Evolutionary conservation across 768 basidiomycete genomes (phyloP).

Genomic region (Termitomyces sp.): DNA sequence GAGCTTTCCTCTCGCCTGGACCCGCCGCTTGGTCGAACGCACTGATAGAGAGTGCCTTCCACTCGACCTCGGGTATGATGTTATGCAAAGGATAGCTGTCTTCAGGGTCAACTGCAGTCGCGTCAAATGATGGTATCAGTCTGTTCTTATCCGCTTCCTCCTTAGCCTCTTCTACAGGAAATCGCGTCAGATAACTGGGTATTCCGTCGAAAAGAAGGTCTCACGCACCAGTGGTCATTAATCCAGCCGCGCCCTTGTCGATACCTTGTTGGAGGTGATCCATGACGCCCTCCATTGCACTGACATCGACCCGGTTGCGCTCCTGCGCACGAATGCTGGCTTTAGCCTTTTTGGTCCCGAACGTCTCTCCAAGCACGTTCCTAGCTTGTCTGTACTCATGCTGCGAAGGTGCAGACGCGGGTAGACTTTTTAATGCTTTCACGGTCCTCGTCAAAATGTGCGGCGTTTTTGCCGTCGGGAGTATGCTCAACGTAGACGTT

Average conservation of each 20-base stretch:
- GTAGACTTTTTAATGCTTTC: constrained; percentile 75
- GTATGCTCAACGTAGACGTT: constrained; percentile 66
- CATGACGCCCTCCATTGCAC: constrained; percentile 83
- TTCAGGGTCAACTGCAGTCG: constrained; percentile 61
- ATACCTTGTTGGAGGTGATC: constrained; percentile 83
- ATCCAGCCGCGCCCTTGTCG: constrained; percentile 60
- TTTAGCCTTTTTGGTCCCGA: constrained; percentile 94
- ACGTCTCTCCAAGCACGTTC: constrained; percentile 83
- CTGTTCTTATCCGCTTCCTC: constrained; percentile 59
- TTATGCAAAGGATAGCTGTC: constrained; percentile 72
- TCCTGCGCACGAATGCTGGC: constrained; percentile 80
- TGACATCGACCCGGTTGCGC: constrained; percentile 85
- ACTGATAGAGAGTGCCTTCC: constrained; percentile 61
- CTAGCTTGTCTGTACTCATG: constrained; percentile 59
- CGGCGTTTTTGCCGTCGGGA: constrained; percentile 64
- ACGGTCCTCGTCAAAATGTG: constrained; percentile 71
- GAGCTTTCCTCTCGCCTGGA: constrained; percentile 43
- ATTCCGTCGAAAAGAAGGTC: background rate
- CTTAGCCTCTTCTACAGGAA: constrained; percentile 59
- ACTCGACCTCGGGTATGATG: constrained; percentile 80
- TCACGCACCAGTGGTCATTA: constrained; percentile 66
- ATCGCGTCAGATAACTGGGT: background rate
- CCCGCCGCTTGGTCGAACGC: constrained; percentile 50
- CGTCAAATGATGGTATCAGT: constrained; percentile 73
- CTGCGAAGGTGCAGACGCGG: constrained; percentile 45